Percentiles rank a stretch among this genome's conserved stretches.
Conservation (phyloP, 768 basidiomycete genomes). For the Lanmaoa pseudosensibilis region DNA sequence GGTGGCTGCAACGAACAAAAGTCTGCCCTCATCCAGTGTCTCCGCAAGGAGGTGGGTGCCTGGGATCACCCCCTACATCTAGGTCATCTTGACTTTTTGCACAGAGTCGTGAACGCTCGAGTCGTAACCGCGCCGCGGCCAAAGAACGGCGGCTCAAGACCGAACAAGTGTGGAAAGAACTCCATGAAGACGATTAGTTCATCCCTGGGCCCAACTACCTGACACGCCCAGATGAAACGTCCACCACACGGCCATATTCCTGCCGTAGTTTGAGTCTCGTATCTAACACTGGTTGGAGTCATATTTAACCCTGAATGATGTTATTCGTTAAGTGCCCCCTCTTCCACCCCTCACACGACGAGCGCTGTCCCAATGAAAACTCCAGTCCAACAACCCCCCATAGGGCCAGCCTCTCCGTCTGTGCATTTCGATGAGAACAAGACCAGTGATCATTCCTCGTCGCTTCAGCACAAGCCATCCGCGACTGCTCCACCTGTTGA, state of each 20-base stretch:
- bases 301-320: conserved; percentile 2
- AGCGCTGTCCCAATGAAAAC: background rate
- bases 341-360: background rate
- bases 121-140: conserved; percentile 58
- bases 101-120: conserved; percentile 60
- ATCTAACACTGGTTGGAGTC: background rate
- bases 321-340: background rate
- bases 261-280: background rate
- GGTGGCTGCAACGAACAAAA: conserved; percentile 73
- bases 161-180: conserved; percentile 61
- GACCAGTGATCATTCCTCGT: background rate
- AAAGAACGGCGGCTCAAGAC: conserved; percentile 56
- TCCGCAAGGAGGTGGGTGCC: conserved; percentile 63
- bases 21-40: conserved; percentile 65
- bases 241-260: background rate
- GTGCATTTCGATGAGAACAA: background rate
- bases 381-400: background rate
- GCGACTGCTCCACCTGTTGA: background rate
- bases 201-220: background rate
- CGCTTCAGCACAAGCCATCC: background rate
- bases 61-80: background rate
- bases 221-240: background rate
- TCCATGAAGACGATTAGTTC: conserved; percentile 47
- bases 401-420: background rate
- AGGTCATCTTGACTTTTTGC: conserved; percentile 1